Percentiles rank a stretch among this genome's conserved stretches.
These are phyloP conservation scores for Acer yangbiense DNA, from an alignment of 345 rosid species.

Conservation along the genomic window DNA sequence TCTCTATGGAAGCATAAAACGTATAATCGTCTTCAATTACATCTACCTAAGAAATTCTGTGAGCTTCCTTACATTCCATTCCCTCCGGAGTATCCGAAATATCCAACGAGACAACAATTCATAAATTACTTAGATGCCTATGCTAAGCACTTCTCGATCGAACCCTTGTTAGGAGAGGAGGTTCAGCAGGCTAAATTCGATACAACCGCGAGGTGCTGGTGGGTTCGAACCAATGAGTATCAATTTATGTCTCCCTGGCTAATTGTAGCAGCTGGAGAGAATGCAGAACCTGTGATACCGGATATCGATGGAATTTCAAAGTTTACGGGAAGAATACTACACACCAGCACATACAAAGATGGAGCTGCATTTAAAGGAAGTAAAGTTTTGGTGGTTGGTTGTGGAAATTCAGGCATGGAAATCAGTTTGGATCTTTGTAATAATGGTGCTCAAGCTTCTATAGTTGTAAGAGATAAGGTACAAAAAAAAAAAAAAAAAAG, in stretches of 20 bases:
- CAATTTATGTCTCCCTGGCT: constrained; percentile 55
- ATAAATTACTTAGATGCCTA: constrained; percentile 49
- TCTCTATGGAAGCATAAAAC: constrained; percentile 56
- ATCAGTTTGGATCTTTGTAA: constrained; percentile 60
- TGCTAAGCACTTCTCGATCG: constrained; percentile 34
- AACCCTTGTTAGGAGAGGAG: constrained; percentile 35
- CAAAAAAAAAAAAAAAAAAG: constrained; percentile 16
- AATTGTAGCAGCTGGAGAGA: constrained; percentile 77
- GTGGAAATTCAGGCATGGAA: constrained; percentile 89
- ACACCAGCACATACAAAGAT: constrained; percentile 60
- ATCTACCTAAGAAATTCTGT: constrained; percentile 53
- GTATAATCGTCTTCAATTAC: constrained; percentile 53
- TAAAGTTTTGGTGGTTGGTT: constrained; percentile 70
- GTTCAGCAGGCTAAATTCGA: constrained; percentile 31
- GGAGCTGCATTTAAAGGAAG: constrained; percentile 49
- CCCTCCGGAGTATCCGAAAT: constrained; percentile 47
- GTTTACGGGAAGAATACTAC: constrained; percentile 51
- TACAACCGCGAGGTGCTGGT: constrained; percentile 25
- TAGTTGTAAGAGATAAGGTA: constrained; percentile 69
- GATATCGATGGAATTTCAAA: constrained; percentile 44
- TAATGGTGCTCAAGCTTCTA: constrained; percentile 52
- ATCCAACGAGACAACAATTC: constrained; percentile 55
- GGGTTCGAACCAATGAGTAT: constrained; percentile 29
- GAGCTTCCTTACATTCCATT: constrained; percentile 52
- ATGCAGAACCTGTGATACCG: constrained; percentile 62